Evolutionary conservation across 169 alveolate species (phyloP).

Genomic region (Amoebophrya sp.): DNA sequence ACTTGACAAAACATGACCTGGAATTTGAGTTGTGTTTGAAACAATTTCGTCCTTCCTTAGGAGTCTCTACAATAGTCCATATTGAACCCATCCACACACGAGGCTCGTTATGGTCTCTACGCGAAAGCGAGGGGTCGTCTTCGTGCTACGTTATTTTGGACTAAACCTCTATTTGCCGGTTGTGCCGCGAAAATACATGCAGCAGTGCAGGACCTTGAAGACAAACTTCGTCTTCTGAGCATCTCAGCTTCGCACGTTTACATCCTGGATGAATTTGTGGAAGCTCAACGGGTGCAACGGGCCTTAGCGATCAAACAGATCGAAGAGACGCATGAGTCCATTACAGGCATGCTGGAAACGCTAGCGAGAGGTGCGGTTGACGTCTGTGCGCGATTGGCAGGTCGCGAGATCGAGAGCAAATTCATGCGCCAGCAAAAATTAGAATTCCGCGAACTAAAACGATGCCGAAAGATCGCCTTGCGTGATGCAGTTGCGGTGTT

Average conservation of each 20-base stretch:
- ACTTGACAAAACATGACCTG: no score
- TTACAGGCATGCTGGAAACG: neutral
- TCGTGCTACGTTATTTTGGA: no score
- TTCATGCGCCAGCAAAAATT: neutral
- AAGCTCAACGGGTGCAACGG: neutral
- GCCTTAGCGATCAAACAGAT: neutral
- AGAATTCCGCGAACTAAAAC: neutral
- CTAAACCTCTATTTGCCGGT: no score
- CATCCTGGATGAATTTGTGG: neutral
- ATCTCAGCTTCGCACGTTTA: neutral
- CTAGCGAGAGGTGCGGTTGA: neutral
- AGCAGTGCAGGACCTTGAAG: neutral
- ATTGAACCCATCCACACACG: no score
- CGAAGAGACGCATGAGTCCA: neutral
- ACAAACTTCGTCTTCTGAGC: neutral
- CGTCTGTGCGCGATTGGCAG: neutral
- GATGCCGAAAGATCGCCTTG: neutral
- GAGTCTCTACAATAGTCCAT: no score
- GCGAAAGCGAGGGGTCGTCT: no score
- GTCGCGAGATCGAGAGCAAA: neutral
- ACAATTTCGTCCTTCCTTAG: no score
- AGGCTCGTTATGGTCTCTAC: no score
- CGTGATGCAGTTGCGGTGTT: neutral
- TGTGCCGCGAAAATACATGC: no score
- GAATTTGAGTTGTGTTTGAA: no score